These are phyloP conservation scores for Pythium guiyangense DNA, from an alignment of 352 stramenopile genomes.

Conservation along the genomic window DNA sequence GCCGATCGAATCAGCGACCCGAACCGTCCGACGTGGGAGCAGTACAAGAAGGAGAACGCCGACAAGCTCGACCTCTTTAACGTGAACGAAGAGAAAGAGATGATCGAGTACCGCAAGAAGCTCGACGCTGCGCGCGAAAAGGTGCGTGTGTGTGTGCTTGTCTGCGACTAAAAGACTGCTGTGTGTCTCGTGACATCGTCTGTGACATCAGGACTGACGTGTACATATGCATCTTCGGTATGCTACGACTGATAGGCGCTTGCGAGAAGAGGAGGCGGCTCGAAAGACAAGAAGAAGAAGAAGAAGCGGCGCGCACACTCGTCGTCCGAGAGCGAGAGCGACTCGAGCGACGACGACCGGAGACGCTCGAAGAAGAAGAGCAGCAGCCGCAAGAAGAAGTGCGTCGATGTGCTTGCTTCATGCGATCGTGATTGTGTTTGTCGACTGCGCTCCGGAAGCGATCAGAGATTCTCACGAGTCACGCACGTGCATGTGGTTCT, in stretches of 20 bases:
- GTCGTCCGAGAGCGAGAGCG: constrained; percentile 42
- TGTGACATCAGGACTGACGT: background rate
- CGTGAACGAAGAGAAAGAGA: constrained; percentile 88
- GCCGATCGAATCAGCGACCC: constrained; percentile 91
- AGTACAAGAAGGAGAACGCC: constrained; percentile 96
- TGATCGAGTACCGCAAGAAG: constrained; percentile 92
- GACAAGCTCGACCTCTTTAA: constrained; percentile 89
- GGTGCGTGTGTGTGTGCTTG: constrained; percentile 27
- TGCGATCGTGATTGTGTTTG: background rate
- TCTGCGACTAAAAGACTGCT: too few relatives aligned
- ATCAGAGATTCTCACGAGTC: background rate
- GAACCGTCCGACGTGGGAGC: constrained; percentile 94
- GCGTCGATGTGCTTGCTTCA: constrained; percentile 12
- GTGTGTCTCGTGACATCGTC: constrained; percentile 2
- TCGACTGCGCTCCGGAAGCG: background rate
- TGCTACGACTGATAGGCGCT: constrained; percentile 39
- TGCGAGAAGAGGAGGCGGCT: constrained; percentile 39
- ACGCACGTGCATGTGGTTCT: constrained; percentile 14
- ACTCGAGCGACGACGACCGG: constrained; percentile 38
- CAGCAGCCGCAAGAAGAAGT: constrained; percentile 77
- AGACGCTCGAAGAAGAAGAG: constrained; percentile 52
- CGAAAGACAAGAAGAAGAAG: constrained; percentile 83
- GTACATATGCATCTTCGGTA: background rate
- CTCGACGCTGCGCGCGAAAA: constrained; percentile 90
- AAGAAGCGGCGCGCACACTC: constrained; percentile 72